Conservation (phyloP, 2,329 filamentous ascomycete genomes). For the Drechslerella coelobrocha region DNA sequence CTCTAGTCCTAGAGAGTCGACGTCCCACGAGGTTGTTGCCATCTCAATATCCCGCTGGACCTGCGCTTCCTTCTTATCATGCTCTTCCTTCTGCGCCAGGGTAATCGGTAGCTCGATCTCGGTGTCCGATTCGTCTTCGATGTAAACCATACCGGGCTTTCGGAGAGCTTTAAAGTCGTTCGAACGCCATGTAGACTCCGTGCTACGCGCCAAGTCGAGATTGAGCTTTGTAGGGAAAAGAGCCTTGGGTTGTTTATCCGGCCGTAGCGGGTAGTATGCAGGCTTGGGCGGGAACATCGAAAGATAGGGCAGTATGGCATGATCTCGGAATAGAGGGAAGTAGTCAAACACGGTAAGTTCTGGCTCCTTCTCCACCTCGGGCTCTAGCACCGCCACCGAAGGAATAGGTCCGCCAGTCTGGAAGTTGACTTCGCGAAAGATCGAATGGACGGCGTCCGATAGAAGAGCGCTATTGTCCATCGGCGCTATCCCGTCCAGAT, state of each 20-base stretch:
- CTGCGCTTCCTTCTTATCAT: conserved; percentile 75
- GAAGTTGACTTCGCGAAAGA: conserved; percentile 43
- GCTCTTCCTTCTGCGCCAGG: conserved; percentile 59
- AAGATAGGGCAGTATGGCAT: conserved; percentile 78
- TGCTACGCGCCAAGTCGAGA: conserved; percentile 82
- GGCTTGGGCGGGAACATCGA: conserved; percentile 81
- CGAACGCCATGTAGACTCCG: conserved; percentile 69
- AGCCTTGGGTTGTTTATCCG: conserved; percentile 78
- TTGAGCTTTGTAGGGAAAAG: conserved; percentile 86
- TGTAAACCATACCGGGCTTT: conserved; percentile 68
- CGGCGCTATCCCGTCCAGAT: conserved; percentile 51
- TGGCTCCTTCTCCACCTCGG: conserved; percentile 6
- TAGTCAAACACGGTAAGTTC: conserved; percentile 71
- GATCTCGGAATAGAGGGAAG: conserved; percentile 80
- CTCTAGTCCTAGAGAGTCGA: conserved; percentile 21
- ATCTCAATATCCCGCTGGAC: conserved; percentile 81
- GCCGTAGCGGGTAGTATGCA: conserved; percentile 78
- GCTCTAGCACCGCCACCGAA: conserved; percentile 16
- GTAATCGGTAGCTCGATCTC: conserved; percentile 64
- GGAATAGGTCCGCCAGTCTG: conserved; percentile 25
- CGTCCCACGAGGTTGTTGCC: conserved; percentile 64
- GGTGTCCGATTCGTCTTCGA: conserved; percentile 59
- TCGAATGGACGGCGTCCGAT: conserved; percentile 29
- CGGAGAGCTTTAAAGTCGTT: conserved; percentile 61
- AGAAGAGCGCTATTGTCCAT: conserved; percentile 46